Base-by-base conservation (phyloP, 2,329 filamentous ascomycete genomes). In the Metarhizium robertsii region DNA sequence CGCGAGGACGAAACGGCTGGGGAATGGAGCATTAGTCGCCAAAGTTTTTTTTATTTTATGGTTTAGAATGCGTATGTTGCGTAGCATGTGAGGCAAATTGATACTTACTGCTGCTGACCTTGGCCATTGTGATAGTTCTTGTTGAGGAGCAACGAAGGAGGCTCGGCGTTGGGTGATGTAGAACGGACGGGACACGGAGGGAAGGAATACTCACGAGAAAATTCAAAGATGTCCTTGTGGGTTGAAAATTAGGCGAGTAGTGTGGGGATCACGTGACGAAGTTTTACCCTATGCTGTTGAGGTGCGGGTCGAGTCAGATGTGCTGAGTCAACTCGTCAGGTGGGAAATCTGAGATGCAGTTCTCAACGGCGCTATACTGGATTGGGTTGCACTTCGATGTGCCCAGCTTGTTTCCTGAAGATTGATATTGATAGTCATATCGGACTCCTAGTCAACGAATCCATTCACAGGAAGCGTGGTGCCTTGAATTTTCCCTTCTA, bases 1-100 rank as follows among this genome's bases (percentile, higher is more conserved):
- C 92, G 86, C 73, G 91, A 96, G 77, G 89, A 90, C 59, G 68
- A 63, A 71, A 90, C 72, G 69, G 74, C 84, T 87, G 64, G 18
- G 46, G 20, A 52, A 30, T 25, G 45, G 30, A 46, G 20, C 34
- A 13, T 54, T n/a, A 30, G n/a, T 18, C 3, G 29, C 5, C 16
- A 20, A 10, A 20, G 40, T 3, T 45, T 48, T 20, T 25, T 20
- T 25, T 25, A 25, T 4, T 25, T 25, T 4, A 25, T 25, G 25
- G 3, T 25, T 6, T 46, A 13, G 16, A 7, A 46, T 10, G 43
- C 32, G 6, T 34, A 11, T 34, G 32, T 11, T 34, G 6, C 32
- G 14, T 16, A 14, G 14, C 38, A 16, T 40, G 14, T 30, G 20
- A 10, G 25, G 13, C 13, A 25, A 25, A 25, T 48, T 30, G 45